A percentile compares a stretch with the other conserved stretches of the same genome.
These are phyloP conservation scores for Cystobasidium pallidum DNA, from an alignment of 1,284 basidiomycete species.

Conservation along the genomic window DNA sequence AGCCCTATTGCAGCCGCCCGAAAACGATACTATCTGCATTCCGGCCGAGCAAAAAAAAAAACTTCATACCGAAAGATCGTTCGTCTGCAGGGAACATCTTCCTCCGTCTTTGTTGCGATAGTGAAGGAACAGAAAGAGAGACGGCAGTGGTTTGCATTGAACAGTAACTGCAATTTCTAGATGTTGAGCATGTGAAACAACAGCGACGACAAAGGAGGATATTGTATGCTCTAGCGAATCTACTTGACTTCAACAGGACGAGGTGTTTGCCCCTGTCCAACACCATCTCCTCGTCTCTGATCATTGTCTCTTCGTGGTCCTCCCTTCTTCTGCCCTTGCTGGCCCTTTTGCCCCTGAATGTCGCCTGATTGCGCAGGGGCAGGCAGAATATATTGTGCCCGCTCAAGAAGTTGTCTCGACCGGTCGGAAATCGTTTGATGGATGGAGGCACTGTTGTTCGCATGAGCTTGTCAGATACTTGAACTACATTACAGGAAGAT, in stretches of 20 bases:
- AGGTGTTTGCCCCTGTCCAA: slow-evolving; percentile 42
- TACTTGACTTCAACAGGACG: slow-evolving; percentile 43
- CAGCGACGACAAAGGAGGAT: not conserved
- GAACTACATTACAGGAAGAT: not conserved
- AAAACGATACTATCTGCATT: too few species aligned
- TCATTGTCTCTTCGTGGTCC: slow-evolving; percentile 30
- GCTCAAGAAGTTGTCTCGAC: slow-evolving; percentile 37
- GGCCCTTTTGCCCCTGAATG: slow-evolving; percentile 23
- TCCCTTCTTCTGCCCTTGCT: slow-evolving; percentile 35
- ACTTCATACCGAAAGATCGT: too few species aligned
- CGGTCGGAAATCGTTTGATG: slow-evolving; percentile 44
- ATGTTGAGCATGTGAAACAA: not conserved
- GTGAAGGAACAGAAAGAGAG: too few species aligned
- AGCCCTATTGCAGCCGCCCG: too few species aligned
- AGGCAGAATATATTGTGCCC: slow-evolving; percentile 42
- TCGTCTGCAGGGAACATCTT: too few species aligned
- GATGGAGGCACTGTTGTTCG: slow-evolving; percentile 26
- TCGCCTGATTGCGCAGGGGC: slow-evolving; percentile 26
- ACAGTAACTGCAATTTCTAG: slow-evolving; percentile 1
- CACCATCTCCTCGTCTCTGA: slow-evolving; percentile 8
- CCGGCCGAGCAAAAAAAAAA: too few species aligned
- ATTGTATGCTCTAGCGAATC: not conserved
- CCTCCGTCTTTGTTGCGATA: too few species aligned
- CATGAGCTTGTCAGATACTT: not conserved
- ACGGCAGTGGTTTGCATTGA: not conserved